Conservation (phyloP, 2,329 filamentous ascomycete genomes). For the Rutstroemia sp. region DNA sequence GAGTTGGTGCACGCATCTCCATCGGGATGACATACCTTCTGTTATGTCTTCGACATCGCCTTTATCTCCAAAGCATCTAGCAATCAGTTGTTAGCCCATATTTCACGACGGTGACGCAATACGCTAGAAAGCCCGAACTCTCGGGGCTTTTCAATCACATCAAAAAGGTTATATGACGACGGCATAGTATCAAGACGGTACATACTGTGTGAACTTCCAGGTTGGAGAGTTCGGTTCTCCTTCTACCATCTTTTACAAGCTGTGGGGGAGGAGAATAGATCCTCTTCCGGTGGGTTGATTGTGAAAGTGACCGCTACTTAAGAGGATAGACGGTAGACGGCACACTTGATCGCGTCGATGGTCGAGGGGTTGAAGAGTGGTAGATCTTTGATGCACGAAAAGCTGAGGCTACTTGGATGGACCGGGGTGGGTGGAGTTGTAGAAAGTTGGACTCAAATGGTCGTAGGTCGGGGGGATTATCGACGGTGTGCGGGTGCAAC, state of each 20-base stretch:
- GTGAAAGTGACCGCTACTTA: constrained; percentile 3
- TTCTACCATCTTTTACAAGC: constrained; percentile 78
- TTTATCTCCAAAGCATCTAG: constrained; percentile 98
- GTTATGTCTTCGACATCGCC: constrained; percentile 74
- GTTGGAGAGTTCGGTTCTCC: constrained; percentile 88
- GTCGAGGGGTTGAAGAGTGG: constrained; percentile 9
- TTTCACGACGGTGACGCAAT: constrained; percentile 1
- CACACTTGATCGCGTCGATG: constrained; percentile 21
- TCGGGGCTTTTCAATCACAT: background rate
- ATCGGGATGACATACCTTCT: constrained; percentile 24
- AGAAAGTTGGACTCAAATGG: constrained; percentile 4
- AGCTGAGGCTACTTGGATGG: constrained; percentile 19
- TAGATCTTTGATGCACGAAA: constrained; percentile 15
- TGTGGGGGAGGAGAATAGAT: constrained; percentile 24
- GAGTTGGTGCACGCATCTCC: background rate
- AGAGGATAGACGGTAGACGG: constrained; percentile 10
- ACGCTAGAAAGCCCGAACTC: background rate
- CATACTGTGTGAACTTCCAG: constrained; percentile 96
- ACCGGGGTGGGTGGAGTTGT: constrained; percentile 17
- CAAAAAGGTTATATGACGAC: background rate
- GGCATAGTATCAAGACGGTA: constrained; percentile 10
- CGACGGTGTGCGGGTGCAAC: constrained; percentile 5
- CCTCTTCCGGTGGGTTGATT: constrained; percentile 21
- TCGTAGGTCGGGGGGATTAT: background rate
- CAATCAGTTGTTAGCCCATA: constrained; percentile 20